A percentile compares a stretch with the other conserved stretches of the same genome.
Conservation (phyloP, 139 green algal genomes). For the Nannochloris sp. region DNA sequence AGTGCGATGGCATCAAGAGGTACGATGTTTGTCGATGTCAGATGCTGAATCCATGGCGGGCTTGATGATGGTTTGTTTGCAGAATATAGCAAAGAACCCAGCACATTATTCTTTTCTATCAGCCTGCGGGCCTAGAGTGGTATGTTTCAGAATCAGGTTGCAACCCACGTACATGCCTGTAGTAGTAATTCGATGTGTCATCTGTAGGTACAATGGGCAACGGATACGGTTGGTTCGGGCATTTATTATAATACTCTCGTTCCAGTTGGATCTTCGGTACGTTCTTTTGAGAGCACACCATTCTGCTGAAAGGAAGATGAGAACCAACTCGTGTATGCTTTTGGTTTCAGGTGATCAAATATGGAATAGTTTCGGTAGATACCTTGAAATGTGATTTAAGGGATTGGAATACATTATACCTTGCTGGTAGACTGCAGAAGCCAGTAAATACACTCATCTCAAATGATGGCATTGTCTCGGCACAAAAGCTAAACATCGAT, state of each 20-base stretch:
- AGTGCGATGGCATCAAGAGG: conserved; percentile 56
- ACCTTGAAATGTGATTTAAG: conserved; percentile 51
- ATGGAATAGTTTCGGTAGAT: conserved; percentile 58
- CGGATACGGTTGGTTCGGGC: conserved; percentile 18
- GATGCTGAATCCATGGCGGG: neutral
- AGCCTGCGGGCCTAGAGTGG: conserved; percentile 27
- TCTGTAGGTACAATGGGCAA: neutral
- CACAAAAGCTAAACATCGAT: conserved; percentile 43
- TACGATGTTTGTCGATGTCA: conserved; percentile 1
- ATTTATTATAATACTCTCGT: conserved; percentile 39
- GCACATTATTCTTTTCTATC: conserved; percentile 64
- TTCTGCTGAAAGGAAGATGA: no score
- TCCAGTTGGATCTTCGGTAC: conserved; percentile 7
- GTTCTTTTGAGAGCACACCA: neutral
- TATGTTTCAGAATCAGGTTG: conserved; percentile 14
- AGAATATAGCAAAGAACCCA: conserved; percentile 61
- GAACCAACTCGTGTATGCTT: neutral
- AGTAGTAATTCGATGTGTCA: neutral
- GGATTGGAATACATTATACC: conserved; percentile 67
- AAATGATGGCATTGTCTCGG: conserved; percentile 9
- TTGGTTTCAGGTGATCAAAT: conserved; percentile 59
- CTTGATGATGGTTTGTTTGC: conserved; percentile 8
- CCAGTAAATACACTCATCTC: conserved; percentile 45
- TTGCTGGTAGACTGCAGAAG: conserved; percentile 76
- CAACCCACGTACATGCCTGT: neutral